Conservation (phyloP, 441 rosid species). For the Populus hybrid region DNA sequence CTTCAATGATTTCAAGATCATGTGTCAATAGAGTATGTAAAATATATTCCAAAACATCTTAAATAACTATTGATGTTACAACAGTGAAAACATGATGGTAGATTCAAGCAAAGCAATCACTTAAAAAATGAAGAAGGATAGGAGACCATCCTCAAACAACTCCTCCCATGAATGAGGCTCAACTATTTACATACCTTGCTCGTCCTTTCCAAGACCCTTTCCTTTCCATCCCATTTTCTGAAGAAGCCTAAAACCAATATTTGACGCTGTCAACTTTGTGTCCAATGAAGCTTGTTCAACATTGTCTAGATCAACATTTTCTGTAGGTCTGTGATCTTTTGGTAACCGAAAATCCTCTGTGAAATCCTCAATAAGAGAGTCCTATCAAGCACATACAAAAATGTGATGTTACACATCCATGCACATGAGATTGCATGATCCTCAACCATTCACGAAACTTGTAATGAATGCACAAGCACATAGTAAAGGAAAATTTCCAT, state of each 20-base stretch:
- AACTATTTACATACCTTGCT: conserved; percentile 59
- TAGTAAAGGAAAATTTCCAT: background rate
- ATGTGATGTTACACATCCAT: conserved; percentile 6
- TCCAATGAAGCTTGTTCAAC: conserved; percentile 92
- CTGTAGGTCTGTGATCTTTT: conserved; percentile 60
- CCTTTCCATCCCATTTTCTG: conserved; percentile 99
- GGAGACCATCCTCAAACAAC: too few relatives aligned
- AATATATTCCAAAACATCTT: background rate
- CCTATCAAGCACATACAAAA: conserved; percentile 42
- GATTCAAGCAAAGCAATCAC: background rate
- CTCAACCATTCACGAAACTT: background rate
- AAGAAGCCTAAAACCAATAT: conserved; percentile 88
- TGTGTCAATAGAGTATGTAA: background rate
- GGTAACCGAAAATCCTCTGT: too few relatives aligned
- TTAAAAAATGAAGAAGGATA: background rate
- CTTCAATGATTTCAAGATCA: background rate
- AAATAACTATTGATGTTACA: background rate
- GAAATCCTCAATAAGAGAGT: too few relatives aligned
- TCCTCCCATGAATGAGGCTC: background rate
- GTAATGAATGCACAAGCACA: background rate
- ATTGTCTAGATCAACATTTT: conserved; percentile 78
- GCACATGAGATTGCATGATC: background rate
- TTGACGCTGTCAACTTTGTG: conserved; percentile 68
- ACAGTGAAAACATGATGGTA: background rate
- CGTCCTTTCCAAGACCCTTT: conserved; percentile 90